Evolutionary conservation across 108 stramenopile species (phyloP).

Genomic region (Skeletonema menzelii): DNA sequence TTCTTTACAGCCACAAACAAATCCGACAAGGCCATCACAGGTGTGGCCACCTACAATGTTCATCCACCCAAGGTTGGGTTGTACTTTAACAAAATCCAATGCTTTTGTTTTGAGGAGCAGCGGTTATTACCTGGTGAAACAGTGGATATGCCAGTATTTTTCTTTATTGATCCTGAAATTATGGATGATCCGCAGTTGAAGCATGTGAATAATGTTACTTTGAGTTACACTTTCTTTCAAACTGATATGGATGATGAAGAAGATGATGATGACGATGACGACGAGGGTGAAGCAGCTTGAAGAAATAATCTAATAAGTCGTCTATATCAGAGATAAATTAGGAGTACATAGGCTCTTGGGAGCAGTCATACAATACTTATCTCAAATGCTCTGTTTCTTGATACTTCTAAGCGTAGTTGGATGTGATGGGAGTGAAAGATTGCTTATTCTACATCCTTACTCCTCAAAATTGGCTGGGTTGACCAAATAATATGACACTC

Average conservation of each 20-base stretch:
- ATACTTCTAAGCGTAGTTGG: too few relatives aligned
- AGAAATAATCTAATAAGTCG: neutral
- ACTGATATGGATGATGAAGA: conserved; percentile 94
- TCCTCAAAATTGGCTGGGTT: too few relatives aligned
- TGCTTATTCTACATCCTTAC: too few relatives aligned
- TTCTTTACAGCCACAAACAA: conserved; percentile 97
- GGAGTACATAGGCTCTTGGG: too few relatives aligned
- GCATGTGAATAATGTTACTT: conserved; percentile 89
- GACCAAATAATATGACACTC: too few relatives aligned
- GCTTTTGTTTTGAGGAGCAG: conserved; percentile 99
- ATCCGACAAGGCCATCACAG: conserved; percentile 94
- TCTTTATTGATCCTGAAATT: conserved; percentile 98
- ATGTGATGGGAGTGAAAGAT: too few relatives aligned
- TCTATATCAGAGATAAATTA: too few relatives aligned
- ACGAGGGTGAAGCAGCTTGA: neutral
- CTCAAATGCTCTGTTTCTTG: too few relatives aligned
- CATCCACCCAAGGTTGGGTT: conserved; percentile 95
- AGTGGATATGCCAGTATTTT: conserved; percentile 99
- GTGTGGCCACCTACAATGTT: conserved; percentile 99
- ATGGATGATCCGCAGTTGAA: conserved; percentile 91
- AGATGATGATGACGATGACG: conserved; percentile 58
- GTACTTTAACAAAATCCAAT: conserved; percentile 99
- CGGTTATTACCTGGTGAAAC: conserved; percentile 94
- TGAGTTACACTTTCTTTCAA: conserved; percentile 98
- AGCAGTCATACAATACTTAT: too few relatives aligned